phyloP scores from a whole-genome alignment of 139 green algal genomes.

The Chlamydomonas incerta region DNA sequence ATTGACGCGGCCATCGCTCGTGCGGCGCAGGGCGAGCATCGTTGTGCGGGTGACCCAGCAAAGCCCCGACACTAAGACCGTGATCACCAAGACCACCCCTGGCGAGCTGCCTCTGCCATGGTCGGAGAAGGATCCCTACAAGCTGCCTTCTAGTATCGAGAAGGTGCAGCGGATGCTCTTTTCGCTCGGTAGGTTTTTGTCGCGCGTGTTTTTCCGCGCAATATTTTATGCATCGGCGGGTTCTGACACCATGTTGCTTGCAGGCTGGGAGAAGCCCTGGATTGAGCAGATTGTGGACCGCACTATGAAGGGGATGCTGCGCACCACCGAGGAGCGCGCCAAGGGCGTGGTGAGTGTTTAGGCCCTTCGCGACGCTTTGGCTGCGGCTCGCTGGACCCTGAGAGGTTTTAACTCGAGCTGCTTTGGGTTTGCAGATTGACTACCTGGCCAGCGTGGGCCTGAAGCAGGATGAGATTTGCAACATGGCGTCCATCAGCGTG shows the following conservation, averaged over 20 bases:
- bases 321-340: slow-evolving; percentile 69
- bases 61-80: slow-evolving; percentile 50
- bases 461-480: slow-evolving; percentile 73
- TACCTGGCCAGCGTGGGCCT: slow-evolving; percentile 64
- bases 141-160: slow-evolving; percentile 69
- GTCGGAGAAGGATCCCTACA: slow-evolving; percentile 74
- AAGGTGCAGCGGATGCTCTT: slow-evolving; percentile 66
- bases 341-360: slow-evolving; percentile 60
- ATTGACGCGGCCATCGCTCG: not conserved
- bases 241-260: too few relatives aligned
- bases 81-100: slow-evolving; percentile 61
- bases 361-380: not conserved
- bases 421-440: slow-evolving; percentile 48
- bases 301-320: slow-evolving; percentile 74
- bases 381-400: not conserved
- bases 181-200: slow-evolving; percentile 46
- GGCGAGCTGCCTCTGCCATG: slow-evolving; percentile 70
- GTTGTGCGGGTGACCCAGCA: slow-evolving; percentile 32
- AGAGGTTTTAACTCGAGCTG: too few relatives aligned
- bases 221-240: too few relatives aligned
- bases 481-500: slow-evolving; percentile 76
- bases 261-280: slow-evolving; percentile 77
- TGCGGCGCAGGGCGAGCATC: slow-evolving; percentile 4
- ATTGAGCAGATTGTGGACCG: slow-evolving; percentile 76
- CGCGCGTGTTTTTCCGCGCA: too few relatives aligned